These are phyloP conservation scores for Kokia cookei DNA, from an alignment of 441 rosid species.

Conservation along the genomic window DNA sequence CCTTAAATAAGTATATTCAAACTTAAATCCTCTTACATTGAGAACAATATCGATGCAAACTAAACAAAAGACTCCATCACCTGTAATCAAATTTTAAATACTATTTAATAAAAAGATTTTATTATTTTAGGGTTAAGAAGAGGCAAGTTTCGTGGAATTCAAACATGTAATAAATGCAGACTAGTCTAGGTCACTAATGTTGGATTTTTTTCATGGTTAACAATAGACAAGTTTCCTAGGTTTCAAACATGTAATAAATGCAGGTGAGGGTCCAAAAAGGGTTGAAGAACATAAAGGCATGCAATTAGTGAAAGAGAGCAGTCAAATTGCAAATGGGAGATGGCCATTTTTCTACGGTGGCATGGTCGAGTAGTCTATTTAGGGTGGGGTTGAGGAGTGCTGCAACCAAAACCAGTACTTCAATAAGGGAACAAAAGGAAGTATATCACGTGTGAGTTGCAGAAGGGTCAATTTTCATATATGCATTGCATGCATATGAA, in stretches of 20 bases:
- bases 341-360: constrained; percentile 5
- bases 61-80: too few species aligned
- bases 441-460: constrained; percentile 28
- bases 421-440: constrained; percentile 16
- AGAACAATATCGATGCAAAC: too few species aligned
- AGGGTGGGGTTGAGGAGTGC: constrained; percentile 20
- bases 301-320: background rate
- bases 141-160: background rate
- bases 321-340: background rate
- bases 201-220: background rate
- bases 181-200: too few species aligned
- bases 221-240: background rate
- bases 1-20: too few species aligned
- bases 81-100: too few species aligned
- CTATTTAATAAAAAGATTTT: too few species aligned
- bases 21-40: rapidly evolving
- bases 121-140: too few species aligned
- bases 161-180: background rate
- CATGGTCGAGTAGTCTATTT: constrained; percentile 34
- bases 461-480: constrained; percentile 10
- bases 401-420: constrained; percentile 4
- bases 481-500: background rate
- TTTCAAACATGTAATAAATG: background rate
- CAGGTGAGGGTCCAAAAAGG: background rate
- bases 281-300: background rate